phyloP scores from a whole-genome alignment of 108 stramenopile genomes.

The Cylindrotheca fusiformis region DNA sequence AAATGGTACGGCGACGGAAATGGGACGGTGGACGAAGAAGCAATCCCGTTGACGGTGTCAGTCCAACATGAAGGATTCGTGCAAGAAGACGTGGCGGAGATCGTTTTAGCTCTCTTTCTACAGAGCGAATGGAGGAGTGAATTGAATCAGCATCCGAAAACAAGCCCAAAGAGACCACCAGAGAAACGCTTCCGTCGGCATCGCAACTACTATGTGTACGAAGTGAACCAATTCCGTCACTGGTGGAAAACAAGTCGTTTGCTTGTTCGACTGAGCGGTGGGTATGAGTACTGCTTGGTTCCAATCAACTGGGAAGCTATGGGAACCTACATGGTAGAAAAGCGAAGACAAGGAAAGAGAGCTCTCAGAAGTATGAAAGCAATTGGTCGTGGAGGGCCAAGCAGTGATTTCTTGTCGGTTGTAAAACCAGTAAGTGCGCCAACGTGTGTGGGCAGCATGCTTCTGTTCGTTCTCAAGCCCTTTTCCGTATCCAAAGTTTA shows the following conservation, averaged over 20 bases:
- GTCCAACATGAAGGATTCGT: not conserved
- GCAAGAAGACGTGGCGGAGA: slow-evolving; percentile 10
- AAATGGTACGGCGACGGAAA: not conserved
- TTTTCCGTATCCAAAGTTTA: slow-evolving; percentile 16
- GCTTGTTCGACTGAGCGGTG: slow-evolving; percentile 52
- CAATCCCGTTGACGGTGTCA: not conserved
- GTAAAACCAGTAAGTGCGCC: slow-evolving; percentile 23
- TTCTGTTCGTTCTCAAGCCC: not conserved
- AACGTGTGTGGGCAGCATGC: not conserved
- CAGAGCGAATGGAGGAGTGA: slow-evolving; percentile 11
- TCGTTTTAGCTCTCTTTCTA: slow-evolving; percentile 19
- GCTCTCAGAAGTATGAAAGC: slow-evolving; percentile 57
- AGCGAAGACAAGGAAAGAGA: slow-evolving; percentile 31
- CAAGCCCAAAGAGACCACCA: slow-evolving; percentile 32
- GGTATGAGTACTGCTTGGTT: slow-evolving; percentile 34
- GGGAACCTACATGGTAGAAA: slow-evolving; percentile 32
- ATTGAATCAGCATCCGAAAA: slow-evolving; percentile 28
- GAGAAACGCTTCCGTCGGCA: slow-evolving; percentile 35
- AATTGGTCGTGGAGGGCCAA: slow-evolving; percentile 52
- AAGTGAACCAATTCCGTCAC: slow-evolving; percentile 53
- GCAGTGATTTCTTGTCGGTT: slow-evolving; percentile 38
- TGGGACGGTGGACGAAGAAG: slow-evolving; percentile 1
- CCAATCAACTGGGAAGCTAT: slow-evolving; percentile 28
- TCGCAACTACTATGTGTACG: slow-evolving; percentile 30
- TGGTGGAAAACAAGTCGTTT: slow-evolving; percentile 83